phyloP scores from a whole-genome alignment of 78 protist genomes.

The Polysphondylium violaceum region DNA sequence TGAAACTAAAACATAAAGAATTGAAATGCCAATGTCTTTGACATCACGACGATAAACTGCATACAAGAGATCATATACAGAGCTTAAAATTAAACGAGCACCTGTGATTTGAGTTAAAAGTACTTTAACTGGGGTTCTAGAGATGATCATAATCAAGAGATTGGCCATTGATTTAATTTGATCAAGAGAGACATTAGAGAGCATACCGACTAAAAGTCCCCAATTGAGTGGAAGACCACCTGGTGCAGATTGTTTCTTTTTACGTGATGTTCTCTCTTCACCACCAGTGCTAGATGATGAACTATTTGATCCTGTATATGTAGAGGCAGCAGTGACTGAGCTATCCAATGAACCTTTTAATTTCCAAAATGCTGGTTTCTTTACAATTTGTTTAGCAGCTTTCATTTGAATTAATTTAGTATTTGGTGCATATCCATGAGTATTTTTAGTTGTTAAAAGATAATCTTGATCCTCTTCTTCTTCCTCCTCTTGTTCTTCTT shows the following conservation, averaged over 20 bases:
- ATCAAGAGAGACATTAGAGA: constrained; percentile 39
- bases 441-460: background rate
- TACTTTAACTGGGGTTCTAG: constrained; percentile 53
- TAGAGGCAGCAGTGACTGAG: background rate
- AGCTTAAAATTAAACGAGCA: constrained; percentile 12
- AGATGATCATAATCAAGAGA: constrained; percentile 48
- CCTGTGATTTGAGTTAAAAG: constrained; percentile 35
- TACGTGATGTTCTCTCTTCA: background rate
- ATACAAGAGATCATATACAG: constrained; percentile 33
- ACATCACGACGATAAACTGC: constrained; percentile 44
- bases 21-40: constrained; percentile 24
- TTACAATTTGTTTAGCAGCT: background rate
- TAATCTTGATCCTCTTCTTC: constrained; percentile 53
- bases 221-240: constrained; percentile 44
- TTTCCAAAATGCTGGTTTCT: background rate
- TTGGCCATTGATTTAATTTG: constrained; percentile 68
- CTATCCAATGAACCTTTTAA: background rate
- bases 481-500: constrained; percentile 16
- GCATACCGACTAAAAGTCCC: constrained; percentile 47
- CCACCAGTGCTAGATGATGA: background rate
- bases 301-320: background rate
- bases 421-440: background rate
- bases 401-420: background rate
- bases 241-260: constrained; percentile 11
- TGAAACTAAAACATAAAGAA: constrained; percentile 15